Evolutionary conservation across 2,329 filamentous ascomycete genomes (phyloP), one percentile per base, ranked within the genome.

Genomic region (Truncatella angustata): DNA sequence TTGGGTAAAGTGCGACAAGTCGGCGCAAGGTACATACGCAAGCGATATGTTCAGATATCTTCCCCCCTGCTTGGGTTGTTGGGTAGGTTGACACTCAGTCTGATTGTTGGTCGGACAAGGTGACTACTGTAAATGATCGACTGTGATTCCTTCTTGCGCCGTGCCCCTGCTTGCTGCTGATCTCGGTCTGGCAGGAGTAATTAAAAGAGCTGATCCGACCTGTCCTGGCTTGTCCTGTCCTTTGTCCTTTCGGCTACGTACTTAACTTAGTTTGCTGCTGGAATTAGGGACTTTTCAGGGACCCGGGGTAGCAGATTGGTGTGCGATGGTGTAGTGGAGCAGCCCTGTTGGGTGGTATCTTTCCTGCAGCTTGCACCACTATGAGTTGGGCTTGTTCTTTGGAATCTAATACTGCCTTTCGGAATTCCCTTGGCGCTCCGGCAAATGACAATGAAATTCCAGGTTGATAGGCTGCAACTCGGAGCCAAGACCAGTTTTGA

Each of bases 321-420:
- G 36, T 16, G 36, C 16, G 40, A n/a, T 43, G 40, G 40, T 23
- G 40, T 43, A 20, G 40, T 43, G 40, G 40, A 43, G 40, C 24
- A 14, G n/a, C 21, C 11, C 40, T 26, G 11, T 39, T 23, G 40
- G 18, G 40, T 7, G 16, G n/a, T n/a, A n/a, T n/a, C n/a, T 16
- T 20, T 26, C 40, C 40, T 43, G 40, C 40, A 43, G 40, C 40
- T 43, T 23, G 40, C 36, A 39, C 30, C 30, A 9, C 30, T 34
- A 34, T n/a, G 30, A 34, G 30, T n/a, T n/a, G n/a, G 30, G 9
- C 30, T 34, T 34, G 30, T n/a, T n/a, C 28, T 32, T 32, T 32
- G 28, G 28, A 32, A 32, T 32, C 28, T 32, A 9, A 9, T 32
- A 2, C 28, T 32, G 7, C 28, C 28, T 14, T 7, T 14, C 14